These are phyloP conservation scores for Diaporthe batatas DNA, from an alignment of 2,329 filamentous ascomycete genomes.

Conservation along the genomic window DNA sequence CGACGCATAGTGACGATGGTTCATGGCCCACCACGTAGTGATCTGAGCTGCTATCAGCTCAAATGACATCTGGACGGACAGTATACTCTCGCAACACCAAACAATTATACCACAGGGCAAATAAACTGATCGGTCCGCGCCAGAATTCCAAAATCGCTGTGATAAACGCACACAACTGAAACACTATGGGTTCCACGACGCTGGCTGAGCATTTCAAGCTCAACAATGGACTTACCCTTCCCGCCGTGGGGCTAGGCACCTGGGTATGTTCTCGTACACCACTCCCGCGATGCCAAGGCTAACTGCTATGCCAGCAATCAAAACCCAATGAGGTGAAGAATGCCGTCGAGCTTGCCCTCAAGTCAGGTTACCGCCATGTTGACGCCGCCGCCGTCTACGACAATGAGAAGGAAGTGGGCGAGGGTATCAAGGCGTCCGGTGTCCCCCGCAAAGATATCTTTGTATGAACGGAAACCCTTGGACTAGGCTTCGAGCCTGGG, in stretches of 20 bases:
- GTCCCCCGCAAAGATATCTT: slow-evolving; percentile 51
- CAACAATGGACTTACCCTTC: slow-evolving; percentile 36
- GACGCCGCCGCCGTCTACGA: slow-evolving; percentile 56
- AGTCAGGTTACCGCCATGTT: slow-evolving; percentile 52
- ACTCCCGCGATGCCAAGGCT: slow-evolving; percentile 1
- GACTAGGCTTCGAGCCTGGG: not conserved
- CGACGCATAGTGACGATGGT: slow-evolving; percentile 2
- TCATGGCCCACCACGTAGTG: not conserved
- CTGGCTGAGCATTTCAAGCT: slow-evolving; percentile 38
- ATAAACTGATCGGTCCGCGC: not conserved
- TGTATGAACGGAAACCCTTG: slow-evolving; percentile 29
- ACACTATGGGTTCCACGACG: slow-evolving; percentile 15
- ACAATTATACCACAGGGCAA: not conserved
- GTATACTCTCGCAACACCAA: not conserved
- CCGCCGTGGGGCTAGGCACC: slow-evolving; percentile 38
- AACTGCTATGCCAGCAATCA: slow-evolving; percentile 42
- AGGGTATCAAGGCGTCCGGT: slow-evolving; percentile 52
- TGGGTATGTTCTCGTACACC: slow-evolving; percentile 35
- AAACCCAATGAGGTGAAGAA: slow-evolving; percentile 69
- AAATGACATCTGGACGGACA: slow-evolving; percentile 12
- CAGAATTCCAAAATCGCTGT: not conserved
- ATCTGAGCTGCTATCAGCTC: slow-evolving; percentile 16
- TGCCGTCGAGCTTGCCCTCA: slow-evolving; percentile 58
- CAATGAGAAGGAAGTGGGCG: slow-evolving; percentile 53
- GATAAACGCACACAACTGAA: not conserved